Conservation (phyloP, 768 basidiomycete species). For the Gloeophyllum trabeum region DNA sequence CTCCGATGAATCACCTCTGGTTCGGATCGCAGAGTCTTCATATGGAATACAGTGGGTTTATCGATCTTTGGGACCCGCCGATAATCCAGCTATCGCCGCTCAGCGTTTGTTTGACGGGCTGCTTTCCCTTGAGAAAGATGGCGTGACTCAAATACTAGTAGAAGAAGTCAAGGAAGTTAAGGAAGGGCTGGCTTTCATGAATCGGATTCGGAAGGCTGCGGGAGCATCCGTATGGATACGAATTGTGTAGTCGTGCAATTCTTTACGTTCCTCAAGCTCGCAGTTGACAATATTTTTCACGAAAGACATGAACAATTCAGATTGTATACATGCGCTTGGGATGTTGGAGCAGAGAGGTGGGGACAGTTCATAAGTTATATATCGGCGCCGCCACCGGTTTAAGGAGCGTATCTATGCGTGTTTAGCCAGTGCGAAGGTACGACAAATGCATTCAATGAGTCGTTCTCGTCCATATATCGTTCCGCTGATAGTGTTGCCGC, state of each 20-base stretch:
- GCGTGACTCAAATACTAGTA: constrained; percentile 74
- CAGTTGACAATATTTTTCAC: no score
- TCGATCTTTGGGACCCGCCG: constrained; percentile 33
- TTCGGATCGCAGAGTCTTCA: constrained; percentile 12
- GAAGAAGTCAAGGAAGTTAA: constrained; percentile 74
- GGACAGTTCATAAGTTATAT: no score
- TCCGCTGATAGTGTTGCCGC: no score
- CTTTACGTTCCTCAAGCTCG: no score
- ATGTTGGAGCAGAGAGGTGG: no score
- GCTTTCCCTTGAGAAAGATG: constrained; percentile 62
- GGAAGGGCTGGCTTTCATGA: constrained; percentile 92
- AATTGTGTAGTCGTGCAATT: background rate
- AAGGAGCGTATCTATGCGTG: no score
- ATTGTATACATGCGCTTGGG: no score
- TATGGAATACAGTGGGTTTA: constrained; percentile 39
- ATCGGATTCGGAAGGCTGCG: constrained; percentile 85
- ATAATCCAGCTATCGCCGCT: constrained; percentile 59
- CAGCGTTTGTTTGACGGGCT: constrained; percentile 82
- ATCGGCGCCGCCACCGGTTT: no score
- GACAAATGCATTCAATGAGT: no score
- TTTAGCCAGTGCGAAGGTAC: no score
- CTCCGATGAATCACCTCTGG: constrained; percentile 42
- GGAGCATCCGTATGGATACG: constrained; percentile 12
- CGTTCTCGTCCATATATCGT: no score
- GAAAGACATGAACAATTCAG: no score